Base-by-base conservation (phyloP, 495 filamentous ascomycete species). In the Penicillium crystallinum region DNA sequence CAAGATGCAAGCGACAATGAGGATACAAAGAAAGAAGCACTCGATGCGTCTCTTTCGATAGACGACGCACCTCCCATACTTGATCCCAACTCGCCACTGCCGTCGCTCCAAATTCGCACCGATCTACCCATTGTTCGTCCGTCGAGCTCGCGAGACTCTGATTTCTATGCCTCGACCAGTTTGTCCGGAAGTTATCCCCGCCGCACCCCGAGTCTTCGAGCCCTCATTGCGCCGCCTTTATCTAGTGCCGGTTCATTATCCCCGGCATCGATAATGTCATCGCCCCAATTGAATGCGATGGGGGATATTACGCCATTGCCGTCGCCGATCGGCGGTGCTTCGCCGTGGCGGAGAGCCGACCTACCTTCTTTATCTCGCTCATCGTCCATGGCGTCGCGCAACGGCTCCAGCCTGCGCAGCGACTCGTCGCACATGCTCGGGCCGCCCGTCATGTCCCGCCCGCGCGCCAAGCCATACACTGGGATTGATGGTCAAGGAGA, bases 271-370 rank as follows among this genome's bases (percentile, higher is more conserved):
- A 45, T 70, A 19, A 58, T 83, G 17, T 81, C 84, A 5, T 88
- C 84, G 15, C 90, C 91, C 2, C 81, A 85, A 52, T 77, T 95
- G 34, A 82, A 84, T 51, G 88, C 91, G 17, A 85, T 96, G 81
- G 81, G 82, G 34, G 90, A 96, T 61, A 84, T 98, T 51, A 98
- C 93, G 4, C 93, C 93, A 45, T 70, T 98, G 19, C 93, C 93
- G 10, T 97, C 93, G 5, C 93, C 93, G 7, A 78, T 97, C 34
- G 74, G 88, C 51, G 78, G 79, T 7, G 84, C 86, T 38, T 89
- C 87, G 7, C 87, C 91, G n/a, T 66, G 83, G 83, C 58, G 59
- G 3, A 51, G 81, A 74, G 59, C 74, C 74, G 61, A 72, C 74
- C 69, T 53, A 62, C 72, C 59, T 63, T 81, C 55, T 39, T 55